These are phyloP conservation scores for Pyracantha coccinea DNA, from an alignment of 331 rosid genomes.

Conservation along the genomic window DNA sequence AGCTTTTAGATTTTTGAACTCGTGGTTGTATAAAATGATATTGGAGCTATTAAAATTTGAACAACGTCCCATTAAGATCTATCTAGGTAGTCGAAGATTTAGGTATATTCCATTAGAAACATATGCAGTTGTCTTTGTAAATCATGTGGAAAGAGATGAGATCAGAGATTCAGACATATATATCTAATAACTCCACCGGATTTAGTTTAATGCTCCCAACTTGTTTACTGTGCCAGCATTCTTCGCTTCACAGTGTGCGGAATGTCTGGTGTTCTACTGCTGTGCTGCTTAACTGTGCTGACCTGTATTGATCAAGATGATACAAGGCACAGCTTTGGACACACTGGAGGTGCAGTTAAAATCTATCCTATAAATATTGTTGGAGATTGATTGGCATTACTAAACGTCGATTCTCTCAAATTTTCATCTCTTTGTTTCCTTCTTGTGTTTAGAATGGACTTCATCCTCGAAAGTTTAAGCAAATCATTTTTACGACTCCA, in stretches of 20 bases:
- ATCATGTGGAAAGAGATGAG: too few relatives aligned
- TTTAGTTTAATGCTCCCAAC: background rate
- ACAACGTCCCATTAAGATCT: background rate
- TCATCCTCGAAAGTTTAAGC: background rate
- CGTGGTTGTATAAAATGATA: background rate
- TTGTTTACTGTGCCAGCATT: slow-evolving; percentile 30
- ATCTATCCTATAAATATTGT: background rate
- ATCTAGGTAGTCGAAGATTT: background rate
- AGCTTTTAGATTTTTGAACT: background rate
- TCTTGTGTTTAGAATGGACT: background rate
- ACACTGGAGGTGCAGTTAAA: slow-evolving; percentile 46
- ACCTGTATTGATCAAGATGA: slow-evolving; percentile 49
- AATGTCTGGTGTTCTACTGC: slow-evolving; percentile 32
- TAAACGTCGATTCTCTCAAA: too few relatives aligned
- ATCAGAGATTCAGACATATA: too few relatives aligned
- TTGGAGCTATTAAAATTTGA: background rate
- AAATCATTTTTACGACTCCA: background rate
- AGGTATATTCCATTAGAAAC: background rate
- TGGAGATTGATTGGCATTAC: background rate
- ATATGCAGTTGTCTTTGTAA: background rate
- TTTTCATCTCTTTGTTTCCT: background rate
- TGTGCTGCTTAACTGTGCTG: slow-evolving; percentile 40
- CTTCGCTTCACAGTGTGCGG: slow-evolving; percentile 38
- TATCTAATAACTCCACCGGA: too few relatives aligned
- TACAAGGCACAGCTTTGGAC: slow-evolving; percentile 56